phyloP scores from a whole-genome alignment of 192 early-diverging fungal genomes.

The Gaertneriomyces semiglobifer region DNA sequence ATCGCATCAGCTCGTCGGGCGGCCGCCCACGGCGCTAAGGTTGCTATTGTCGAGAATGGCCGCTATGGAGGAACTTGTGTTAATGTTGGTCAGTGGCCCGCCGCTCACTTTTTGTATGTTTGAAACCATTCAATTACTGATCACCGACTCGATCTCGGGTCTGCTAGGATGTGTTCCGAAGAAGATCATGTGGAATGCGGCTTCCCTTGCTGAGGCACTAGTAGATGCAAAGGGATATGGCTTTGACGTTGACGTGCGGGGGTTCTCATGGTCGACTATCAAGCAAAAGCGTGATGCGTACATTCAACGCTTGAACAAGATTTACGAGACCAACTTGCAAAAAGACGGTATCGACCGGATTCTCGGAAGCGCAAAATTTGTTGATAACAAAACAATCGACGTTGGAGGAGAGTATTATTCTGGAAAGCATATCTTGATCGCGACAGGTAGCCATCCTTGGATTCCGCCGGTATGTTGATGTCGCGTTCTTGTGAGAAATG shows the following conservation, averaged over 20 bases:
- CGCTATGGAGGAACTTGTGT: conserved; percentile 77
- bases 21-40: conserved; percentile 84
- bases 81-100: conserved; percentile 67
- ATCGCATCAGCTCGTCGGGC: conserved; percentile 92
- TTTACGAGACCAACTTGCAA: conserved; percentile 86
- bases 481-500: background rate
- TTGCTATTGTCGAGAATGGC: conserved; percentile 77
- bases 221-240: conserved; percentile 90
- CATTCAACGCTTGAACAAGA: conserved; percentile 92
- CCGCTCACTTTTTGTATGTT: background rate
- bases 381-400: conserved; percentile 67
- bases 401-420: conserved; percentile 47
- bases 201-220: conserved; percentile 80
- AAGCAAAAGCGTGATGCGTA: conserved; percentile 95
- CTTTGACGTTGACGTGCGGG: conserved; percentile 57
- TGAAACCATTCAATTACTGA: background rate
- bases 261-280: conserved; percentile 76
- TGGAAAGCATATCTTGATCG: conserved; percentile 84
- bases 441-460: conserved; percentile 63
- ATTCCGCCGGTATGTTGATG: conserved; percentile 54
- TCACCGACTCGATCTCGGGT: too few species aligned
- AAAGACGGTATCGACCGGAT: conserved; percentile 86
- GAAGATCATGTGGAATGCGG: conserved; percentile 92
- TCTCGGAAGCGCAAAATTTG: conserved; percentile 80
- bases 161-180: conserved; percentile 54